Conservation (phyloP, 257 asterid genomes). For the Solanum chiquidenum region DNA sequence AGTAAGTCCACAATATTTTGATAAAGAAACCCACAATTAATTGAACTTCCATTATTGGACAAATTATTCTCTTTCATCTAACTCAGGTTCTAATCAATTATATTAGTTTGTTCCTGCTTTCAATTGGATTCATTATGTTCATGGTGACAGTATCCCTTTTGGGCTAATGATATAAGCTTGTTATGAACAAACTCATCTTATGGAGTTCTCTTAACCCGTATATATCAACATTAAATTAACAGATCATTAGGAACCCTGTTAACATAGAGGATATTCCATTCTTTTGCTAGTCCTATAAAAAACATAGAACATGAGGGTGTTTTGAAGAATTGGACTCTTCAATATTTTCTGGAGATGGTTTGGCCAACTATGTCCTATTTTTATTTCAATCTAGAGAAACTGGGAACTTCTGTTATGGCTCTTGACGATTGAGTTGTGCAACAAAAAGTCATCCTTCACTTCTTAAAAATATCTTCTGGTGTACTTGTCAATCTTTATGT, state of each 20-base stretch:
- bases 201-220: background rate
- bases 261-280: background rate
- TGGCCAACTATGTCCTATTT: background rate
- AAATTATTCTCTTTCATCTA: background rate
- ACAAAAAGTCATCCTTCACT: background rate
- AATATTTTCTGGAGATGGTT: background rate
- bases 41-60: background rate
- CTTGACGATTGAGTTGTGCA: background rate
- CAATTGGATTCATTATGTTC: background rate
- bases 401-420: background rate
- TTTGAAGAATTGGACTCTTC: background rate
- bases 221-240: background rate
- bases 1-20: slow-evolving; percentile 35
- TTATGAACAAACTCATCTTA: background rate
- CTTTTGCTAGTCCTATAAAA: background rate
- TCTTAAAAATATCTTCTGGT: background rate
- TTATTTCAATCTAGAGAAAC: background rate
- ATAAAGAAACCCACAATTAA: background rate
- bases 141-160: background rate
- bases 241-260: background rate
- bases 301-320: background rate
- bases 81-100: background rate
- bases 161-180: background rate
- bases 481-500: background rate
- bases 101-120: background rate